Conservation (phyloP, 176 grass and related monocot genomes). For the Oryza meyeriana region DNA sequence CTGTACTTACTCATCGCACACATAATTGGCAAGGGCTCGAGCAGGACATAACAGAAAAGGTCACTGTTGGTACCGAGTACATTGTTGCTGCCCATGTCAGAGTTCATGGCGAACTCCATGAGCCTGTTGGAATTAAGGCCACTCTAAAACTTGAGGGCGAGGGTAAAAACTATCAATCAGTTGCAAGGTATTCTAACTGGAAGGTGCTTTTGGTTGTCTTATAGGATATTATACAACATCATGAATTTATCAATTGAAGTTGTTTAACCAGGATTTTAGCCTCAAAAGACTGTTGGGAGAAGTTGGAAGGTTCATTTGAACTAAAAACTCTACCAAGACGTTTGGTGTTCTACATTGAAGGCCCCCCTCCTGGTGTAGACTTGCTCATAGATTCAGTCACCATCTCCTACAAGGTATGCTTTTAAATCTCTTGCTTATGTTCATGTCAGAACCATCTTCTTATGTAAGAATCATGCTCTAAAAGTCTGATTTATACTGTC, state of each 20-base stretch:
- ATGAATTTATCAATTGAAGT: slow-evolving; percentile 15
- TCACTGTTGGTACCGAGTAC: slow-evolving; percentile 63
- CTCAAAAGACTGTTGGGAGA: slow-evolving; percentile 68
- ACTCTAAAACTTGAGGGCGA: slow-evolving; percentile 70
- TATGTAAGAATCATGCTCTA: not conserved
- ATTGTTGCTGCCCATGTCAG: slow-evolving; percentile 57
- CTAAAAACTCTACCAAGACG: slow-evolving; percentile 45
- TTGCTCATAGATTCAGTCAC: slow-evolving; percentile 80
- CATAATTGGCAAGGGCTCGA: slow-evolving; percentile 91
- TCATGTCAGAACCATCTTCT: not conserved
- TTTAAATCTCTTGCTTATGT: not conserved
- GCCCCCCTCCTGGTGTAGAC: slow-evolving; percentile 69
- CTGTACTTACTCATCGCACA: slow-evolving; percentile 68
- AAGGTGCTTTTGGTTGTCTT: slow-evolving; percentile 11
- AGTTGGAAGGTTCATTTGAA: slow-evolving; percentile 81
- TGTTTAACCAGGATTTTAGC: slow-evolving; percentile 51
- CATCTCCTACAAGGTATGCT: slow-evolving; percentile 59
- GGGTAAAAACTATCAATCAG: slow-evolving; percentile 42
- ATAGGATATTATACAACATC: slow-evolving; percentile 4
- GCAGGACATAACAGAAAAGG: slow-evolving; percentile 70
- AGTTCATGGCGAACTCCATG: slow-evolving; percentile 61
- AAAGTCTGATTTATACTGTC: slow-evolving; percentile 14
- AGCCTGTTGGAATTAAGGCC: slow-evolving; percentile 48
- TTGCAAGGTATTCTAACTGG: slow-evolving; percentile 57
- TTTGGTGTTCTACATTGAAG: slow-evolving; percentile 75